These are phyloP conservation scores for Sungouiella thailandica DNA, from an alignment of 805 yeast genomes.

Conservation along the genomic window DNA sequence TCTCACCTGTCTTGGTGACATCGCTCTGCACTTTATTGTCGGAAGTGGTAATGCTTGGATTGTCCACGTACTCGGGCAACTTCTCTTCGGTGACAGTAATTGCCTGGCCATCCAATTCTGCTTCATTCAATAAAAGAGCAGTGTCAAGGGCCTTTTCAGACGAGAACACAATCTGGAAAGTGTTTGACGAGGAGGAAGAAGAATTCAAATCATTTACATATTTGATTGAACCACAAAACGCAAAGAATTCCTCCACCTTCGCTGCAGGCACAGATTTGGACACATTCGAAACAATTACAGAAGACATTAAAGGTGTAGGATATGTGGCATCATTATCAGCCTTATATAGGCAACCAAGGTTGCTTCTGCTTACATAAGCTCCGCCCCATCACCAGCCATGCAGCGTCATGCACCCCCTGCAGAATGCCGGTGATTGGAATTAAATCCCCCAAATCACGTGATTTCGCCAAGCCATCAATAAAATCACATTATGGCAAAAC, in stretches of 20 bases:
- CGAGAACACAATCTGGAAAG: conserved; percentile 50
- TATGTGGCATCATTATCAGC: background rate
- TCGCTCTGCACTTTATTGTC: conserved; percentile 20
- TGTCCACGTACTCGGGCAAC: conserved; percentile 15
- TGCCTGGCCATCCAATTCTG: conserved; percentile 59
- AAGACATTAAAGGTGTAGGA: conserved; percentile 19
- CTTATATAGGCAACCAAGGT: conserved; percentile 1
- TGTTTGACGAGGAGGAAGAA: conserved; percentile 23
- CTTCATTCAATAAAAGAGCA: conserved; percentile 66
- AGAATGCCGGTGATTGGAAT: too few relatives aligned
- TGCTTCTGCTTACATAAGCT: too few relatives aligned
- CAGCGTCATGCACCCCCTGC: too few relatives aligned
- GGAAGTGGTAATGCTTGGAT: conserved; percentile 1
- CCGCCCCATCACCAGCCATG: too few relatives aligned
- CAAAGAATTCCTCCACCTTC: conserved; percentile 61
- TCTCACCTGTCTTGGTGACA: conserved; percentile 24
- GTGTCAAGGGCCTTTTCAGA: conserved; percentile 61
- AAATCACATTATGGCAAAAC: conserved; percentile 13
- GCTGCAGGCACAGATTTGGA: conserved; percentile 45
- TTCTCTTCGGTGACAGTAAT: conserved; percentile 39
- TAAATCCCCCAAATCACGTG: too few relatives aligned
- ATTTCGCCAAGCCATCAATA: too few relatives aligned
- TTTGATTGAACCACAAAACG: conserved; percentile 61
- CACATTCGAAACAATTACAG: conserved; percentile 54
- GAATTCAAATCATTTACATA: conserved; percentile 28